A percentile compares a stretch with the other conserved stretches of the same genome.
These are phyloP conservation scores for Hericium erinaceus DNA, from an alignment of 768 basidiomycete genomes.

Conservation along the genomic window DNA sequence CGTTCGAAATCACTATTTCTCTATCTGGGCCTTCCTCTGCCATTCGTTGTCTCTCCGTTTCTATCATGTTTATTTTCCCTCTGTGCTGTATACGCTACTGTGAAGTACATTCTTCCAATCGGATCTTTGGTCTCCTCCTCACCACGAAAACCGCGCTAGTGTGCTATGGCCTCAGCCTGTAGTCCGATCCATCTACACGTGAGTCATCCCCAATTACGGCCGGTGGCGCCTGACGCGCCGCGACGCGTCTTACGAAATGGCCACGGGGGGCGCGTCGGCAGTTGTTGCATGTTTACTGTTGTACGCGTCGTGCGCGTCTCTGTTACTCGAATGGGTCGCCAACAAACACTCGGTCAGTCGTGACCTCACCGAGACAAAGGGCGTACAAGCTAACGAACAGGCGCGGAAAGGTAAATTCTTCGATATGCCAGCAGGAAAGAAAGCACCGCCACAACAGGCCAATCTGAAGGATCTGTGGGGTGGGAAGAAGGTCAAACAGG, in stretches of 20 bases:
- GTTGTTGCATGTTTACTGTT: constrained; percentile 17
- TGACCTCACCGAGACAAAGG: not conserved
- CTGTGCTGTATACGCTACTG: not conserved
- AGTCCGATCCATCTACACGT: too few relatives aligned
- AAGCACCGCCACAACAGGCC: constrained; percentile 67
- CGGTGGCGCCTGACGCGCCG: not conserved
- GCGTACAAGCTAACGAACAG: not conserved
- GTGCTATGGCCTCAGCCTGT: too few relatives aligned
- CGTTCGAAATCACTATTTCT: too few relatives aligned
- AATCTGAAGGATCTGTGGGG: constrained; percentile 71
- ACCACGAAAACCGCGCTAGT: not conserved
- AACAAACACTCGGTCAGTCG: constrained; percentile 57
- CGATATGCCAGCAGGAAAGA: constrained; percentile 62
- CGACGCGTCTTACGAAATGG: constrained; percentile 4
- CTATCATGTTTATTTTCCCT: not conserved
- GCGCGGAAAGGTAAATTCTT: constrained; percentile 59
- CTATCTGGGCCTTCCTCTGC: too few relatives aligned
- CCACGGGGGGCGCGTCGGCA: not conserved
- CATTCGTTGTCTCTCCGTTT: not conserved
- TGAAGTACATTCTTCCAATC: not conserved
- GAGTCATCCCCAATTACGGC: not conserved
- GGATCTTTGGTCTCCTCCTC: not conserved
- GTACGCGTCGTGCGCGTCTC: constrained; percentile 12
- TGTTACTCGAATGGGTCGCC: constrained; percentile 46
- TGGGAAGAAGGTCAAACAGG: constrained; percentile 30